Conservation (phyloP, 2,329 filamentous ascomycete genomes). For the Colletotrichum gloeosporioides region DNA sequence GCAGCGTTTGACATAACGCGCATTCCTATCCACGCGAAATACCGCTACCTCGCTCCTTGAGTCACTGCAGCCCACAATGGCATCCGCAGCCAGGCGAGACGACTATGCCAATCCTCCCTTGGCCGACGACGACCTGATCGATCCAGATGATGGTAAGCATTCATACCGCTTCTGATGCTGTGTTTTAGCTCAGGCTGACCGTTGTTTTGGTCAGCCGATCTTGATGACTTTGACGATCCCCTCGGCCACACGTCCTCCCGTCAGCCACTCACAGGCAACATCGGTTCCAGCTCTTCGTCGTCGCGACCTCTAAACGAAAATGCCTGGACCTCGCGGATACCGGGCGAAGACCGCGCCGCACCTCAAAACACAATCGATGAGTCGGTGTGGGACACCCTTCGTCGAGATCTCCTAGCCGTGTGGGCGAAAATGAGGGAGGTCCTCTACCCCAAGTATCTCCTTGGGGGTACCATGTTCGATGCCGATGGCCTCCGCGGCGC, state of each 20-base stretch:
- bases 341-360: slow-evolving; percentile 89
- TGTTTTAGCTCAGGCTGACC: background rate
- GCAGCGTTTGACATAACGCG: background rate
- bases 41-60: background rate
- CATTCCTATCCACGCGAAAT: background rate
- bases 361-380: slow-evolving; percentile 96
- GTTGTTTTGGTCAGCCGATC: slow-evolving; percentile 63
- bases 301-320: slow-evolving; percentile 69
- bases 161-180: background rate
- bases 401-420: slow-evolving; percentile 87
- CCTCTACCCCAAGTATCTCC: slow-evolving; percentile 91
- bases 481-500: slow-evolving; percentile 61
- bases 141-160: slow-evolving; percentile 75
- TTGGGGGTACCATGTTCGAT: slow-evolving; percentile 72
- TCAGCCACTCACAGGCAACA: slow-evolving; percentile 84
- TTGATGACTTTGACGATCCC: slow-evolving; percentile 93
- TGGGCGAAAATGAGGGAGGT: slow-evolving; percentile 99
- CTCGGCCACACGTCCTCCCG: slow-evolving; percentile 72
- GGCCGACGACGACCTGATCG: slow-evolving; percentile 75
- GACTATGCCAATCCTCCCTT: slow-evolving; percentile 68
- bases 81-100: slow-evolving; percentile 52
- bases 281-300: slow-evolving; percentile 64
- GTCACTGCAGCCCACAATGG: slow-evolving; percentile 40
- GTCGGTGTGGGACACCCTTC: slow-evolving; percentile 95
- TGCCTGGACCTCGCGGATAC: slow-evolving; percentile 88